These are phyloP conservation scores for Larix sibirica DNA, from an alignment of 83 land plant species.

Conservation along the genomic window DNA sequence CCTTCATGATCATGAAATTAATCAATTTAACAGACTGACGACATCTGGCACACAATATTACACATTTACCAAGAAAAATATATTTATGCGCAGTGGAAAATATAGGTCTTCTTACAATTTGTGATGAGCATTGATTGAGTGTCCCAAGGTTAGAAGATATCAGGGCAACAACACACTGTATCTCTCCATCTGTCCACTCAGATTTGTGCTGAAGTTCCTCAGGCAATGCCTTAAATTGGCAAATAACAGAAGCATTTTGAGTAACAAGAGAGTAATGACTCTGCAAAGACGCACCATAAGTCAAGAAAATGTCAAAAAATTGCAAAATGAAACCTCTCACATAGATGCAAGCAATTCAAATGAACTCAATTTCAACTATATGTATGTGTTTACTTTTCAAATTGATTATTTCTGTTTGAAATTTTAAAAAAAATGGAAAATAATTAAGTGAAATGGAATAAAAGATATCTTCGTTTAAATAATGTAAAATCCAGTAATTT, in stretches of 20 bases:
- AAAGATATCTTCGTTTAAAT: neutral
- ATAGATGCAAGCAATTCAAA: neutral
- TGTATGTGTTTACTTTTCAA: neutral
- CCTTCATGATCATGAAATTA: too few species aligned
- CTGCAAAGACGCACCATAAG: constrained; percentile 31
- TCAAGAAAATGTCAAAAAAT: constrained; percentile 12
- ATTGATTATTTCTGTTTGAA: neutral
- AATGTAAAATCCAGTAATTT: neutral
- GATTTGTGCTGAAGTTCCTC: constrained; percentile 52
- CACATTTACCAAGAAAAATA: too few species aligned
- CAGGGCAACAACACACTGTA: too few species aligned
- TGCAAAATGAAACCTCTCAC: neutral
- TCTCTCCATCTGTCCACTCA: constrained; percentile 53
- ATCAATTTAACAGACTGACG: too few species aligned
- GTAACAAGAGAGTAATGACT: constrained; percentile 31
- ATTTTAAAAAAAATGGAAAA: neutral
- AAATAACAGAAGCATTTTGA: constrained; percentile 20
- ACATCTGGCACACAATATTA: too few species aligned
- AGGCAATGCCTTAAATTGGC: constrained; percentile 67
- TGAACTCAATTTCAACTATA: neutral
- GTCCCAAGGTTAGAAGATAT: too few species aligned
- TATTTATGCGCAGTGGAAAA: too few species aligned
- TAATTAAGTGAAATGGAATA: neutral
- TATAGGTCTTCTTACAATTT: too few species aligned
- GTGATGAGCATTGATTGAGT: too few species aligned